A percentile compares a stretch with the other conserved stretches of the same genome.
phyloP scores from a whole-genome alignment of 768 basidiomycete species.

The Sarcodon aspratus region DNA sequence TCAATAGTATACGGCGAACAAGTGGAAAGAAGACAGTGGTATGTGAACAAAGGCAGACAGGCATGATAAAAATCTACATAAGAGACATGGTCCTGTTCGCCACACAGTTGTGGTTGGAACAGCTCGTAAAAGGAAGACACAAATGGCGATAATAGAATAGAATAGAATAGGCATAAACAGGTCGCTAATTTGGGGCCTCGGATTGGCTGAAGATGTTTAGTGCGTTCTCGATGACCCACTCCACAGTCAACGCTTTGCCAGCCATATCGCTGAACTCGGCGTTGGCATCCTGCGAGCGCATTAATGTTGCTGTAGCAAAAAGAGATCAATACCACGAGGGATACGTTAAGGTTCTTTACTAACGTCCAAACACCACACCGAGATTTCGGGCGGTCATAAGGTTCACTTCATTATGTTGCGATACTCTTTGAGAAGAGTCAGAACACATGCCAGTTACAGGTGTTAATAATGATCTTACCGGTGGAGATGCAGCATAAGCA shows the following conservation, averaged over 20 bases:
- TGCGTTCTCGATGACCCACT: slow-evolving; percentile 93
- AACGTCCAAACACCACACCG: slow-evolving; percentile 97
- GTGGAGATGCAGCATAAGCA: slow-evolving; percentile 81
- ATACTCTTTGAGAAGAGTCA: slow-evolving; percentile 30
- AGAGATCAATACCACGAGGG: neutral
- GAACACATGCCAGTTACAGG: neutral
- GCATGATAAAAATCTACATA: slow-evolving; percentile 11
- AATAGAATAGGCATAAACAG: neutral
- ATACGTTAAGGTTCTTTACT: slow-evolving; percentile 22
- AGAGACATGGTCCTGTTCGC: slow-evolving; percentile 1
- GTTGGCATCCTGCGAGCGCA: slow-evolving; percentile 77
- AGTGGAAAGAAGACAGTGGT: slow-evolving; percentile 9
- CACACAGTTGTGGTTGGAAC: slow-evolving; percentile 1
- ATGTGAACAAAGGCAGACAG: slow-evolving; percentile 14
- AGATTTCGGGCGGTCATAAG: slow-evolving; percentile 93
- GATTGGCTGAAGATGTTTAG: slow-evolving; percentile 31
- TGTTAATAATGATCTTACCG: slow-evolving; percentile 35
- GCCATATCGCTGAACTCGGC: slow-evolving; percentile 98
- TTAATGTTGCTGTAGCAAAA: slow-evolving; percentile 64
- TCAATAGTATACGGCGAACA: no score
- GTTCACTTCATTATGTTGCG: slow-evolving; percentile 59
- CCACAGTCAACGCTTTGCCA: slow-evolving; percentile 84
- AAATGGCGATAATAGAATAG: slow-evolving; percentile 4
- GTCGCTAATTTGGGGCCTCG: slow-evolving; percentile 4
- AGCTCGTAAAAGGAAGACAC: slow-evolving; percentile 7